Base-by-base conservation (phyloP, 2,329 filamentous ascomycete genomes). In the Parastagonospora nodorum region DNA sequence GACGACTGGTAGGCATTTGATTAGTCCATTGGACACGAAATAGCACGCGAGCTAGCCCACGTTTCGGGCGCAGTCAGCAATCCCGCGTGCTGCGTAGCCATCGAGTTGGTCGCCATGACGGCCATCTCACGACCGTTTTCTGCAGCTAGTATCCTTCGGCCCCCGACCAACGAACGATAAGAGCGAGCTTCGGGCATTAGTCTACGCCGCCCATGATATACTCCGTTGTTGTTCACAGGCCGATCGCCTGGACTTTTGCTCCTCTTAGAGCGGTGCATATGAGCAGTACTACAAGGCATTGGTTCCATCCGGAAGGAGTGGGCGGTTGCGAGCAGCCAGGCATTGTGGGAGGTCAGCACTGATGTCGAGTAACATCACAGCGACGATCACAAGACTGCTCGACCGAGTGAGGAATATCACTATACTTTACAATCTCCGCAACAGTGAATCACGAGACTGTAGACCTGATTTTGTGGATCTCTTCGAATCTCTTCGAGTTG, bases 61-160 rank as follows among this genome's bases (percentile, higher is more conserved):
- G 51, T 42, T 41, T 42, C 38, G 45, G 48, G 49, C 48, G 43
- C 52, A 52, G 58, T 51, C 54, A 52, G 45, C 45, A 33, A 15
- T 42, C 41, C 42, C 41, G 41, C 30, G 12, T 48, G 28, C 36
- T 39, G 48, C 50, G 46, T 45, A 28, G 42, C 15, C 37, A 47
- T 41, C 37, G 42, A 44, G 14, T 29, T 16, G 32, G 28, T 39
- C 33, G 29, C 40, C 35, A 30, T 16, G 32, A 39, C 30, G 27
- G 16, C 31, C 31, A 32, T 35, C 29, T 11, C 28, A 42, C 40
- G 14, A 32, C 27, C 24, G 28, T 40, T 15, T n/a, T n/a, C 43
- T 58, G 54, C 58, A 61, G 44, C 51, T 57, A 56, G 53, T 43
- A 24, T 32, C 16, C 53, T 53, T 65, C 61, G 61, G 61, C 61